These are phyloP conservation scores for Raffaelea ambrosiae DNA, from an alignment of 2,329 filamentous ascomycete species.

Conservation along the genomic window DNA sequence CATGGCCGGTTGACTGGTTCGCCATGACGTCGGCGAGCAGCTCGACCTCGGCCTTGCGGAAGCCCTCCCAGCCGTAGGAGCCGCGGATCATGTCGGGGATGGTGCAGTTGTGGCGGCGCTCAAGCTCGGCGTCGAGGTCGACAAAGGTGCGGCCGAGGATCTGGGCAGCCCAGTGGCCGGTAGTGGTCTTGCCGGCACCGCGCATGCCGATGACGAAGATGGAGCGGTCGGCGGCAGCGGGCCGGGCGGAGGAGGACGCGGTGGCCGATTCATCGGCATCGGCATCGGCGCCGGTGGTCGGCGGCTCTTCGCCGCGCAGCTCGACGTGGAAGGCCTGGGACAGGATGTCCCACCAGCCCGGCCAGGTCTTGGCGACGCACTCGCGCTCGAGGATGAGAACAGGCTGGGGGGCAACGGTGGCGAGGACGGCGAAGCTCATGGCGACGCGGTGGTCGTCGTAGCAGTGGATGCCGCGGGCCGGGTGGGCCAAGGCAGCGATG, in stretches of 20 bases:
- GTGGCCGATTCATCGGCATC: slow-evolving; percentile 11
- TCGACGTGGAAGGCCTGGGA: slow-evolving; percentile 67
- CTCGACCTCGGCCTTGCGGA: slow-evolving; percentile 69
- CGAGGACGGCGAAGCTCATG: slow-evolving; percentile 94
- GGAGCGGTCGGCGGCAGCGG: slow-evolving; percentile 42
- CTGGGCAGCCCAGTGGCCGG: slow-evolving; percentile 74
- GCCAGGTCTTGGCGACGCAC: slow-evolving; percentile 96
- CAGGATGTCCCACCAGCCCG: slow-evolving; percentile 93
- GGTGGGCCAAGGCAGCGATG: slow-evolving; percentile 35
- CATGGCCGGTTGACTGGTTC: slow-evolving; percentile 64
- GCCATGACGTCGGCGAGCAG: slow-evolving; percentile 66
- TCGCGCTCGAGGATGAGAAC: slow-evolving; percentile 81
- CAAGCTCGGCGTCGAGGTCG: slow-evolving; percentile 83
- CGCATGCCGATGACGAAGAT: slow-evolving; percentile 97
- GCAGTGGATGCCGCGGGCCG: slow-evolving; percentile 67
- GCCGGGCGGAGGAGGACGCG: slow-evolving; percentile 19
- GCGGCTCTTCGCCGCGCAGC: slow-evolving; percentile 64
- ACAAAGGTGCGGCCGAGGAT: slow-evolving; percentile 69
- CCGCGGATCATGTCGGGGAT: slow-evolving; percentile 80
- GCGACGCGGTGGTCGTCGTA: slow-evolving; percentile 97
- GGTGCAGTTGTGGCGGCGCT: slow-evolving; percentile 60
- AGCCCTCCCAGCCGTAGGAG: slow-evolving; percentile 73
- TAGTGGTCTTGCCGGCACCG: slow-evolving; percentile 92
- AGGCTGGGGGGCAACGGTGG: slow-evolving; percentile 59
- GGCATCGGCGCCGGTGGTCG: slow-evolving; percentile 6